Conservation (phyloP, 2,329 filamentous ascomycete species). For the Tolypocladium sp. region DNA sequence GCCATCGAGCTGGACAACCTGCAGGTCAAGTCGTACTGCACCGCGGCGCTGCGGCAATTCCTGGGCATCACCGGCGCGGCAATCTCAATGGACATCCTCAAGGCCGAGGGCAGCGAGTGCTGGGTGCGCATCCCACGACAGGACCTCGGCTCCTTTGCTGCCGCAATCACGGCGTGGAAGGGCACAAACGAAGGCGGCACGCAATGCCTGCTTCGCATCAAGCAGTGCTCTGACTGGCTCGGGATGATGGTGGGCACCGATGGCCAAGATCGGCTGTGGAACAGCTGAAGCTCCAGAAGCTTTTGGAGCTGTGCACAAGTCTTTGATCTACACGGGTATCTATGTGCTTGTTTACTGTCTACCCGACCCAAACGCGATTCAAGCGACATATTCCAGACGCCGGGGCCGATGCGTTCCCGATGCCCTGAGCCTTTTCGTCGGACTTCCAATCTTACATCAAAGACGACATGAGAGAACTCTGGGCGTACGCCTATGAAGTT, state of each 20-base stretch:
- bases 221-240: constrained; percentile 55
- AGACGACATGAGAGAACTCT: constrained; percentile 70
- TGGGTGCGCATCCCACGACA: constrained; percentile 58
- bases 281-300: constrained; percentile 19
- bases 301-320: constrained; percentile 5
- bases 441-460: constrained; percentile 47
- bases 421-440: background rate
- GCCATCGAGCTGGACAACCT: constrained; percentile 45
- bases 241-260: constrained; percentile 46
- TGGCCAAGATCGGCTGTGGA: constrained; percentile 36
- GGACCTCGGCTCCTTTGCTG: constrained; percentile 51
- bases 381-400: constrained; percentile 5
- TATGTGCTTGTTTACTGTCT: constrained; percentile 5
- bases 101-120: constrained; percentile 42
- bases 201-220: constrained; percentile 44
- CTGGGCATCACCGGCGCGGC: constrained; percentile 60
- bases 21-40: constrained; percentile 54
- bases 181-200: constrained; percentile 32
- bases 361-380: constrained; percentile 2
- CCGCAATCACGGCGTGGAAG: constrained; percentile 57
- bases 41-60: constrained; percentile 55
- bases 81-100: constrained; percentile 63
- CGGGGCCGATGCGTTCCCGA: constrained; percentile 8
- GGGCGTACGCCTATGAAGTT: constrained; percentile 61
- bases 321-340: constrained; percentile 10